Evolutionary conservation across 305 asterid species (phyloP).

Genomic region (Salvia sclarea): DNA sequence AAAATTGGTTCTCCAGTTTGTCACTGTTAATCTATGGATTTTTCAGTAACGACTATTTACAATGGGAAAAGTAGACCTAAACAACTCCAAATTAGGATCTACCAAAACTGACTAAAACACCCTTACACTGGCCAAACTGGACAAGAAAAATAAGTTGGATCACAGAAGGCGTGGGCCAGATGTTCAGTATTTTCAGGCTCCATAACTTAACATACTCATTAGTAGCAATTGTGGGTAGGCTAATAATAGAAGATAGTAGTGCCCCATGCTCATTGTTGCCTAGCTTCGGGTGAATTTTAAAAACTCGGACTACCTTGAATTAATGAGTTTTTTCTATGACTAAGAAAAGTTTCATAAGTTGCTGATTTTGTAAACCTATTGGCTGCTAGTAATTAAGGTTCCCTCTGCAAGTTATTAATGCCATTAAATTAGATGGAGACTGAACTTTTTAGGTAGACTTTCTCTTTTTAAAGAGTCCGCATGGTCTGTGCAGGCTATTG

Average conservation of each 20-base stretch:
- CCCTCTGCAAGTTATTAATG: constrained; percentile 1
- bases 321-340: background rate
- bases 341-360: background rate
- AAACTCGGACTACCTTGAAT: background rate
- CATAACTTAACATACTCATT: background rate
- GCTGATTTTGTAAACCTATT: constrained; percentile 5
- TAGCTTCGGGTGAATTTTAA: background rate
- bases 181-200: background rate
- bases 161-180: background rate
- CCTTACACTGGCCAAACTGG: background rate
- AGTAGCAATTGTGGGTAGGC: background rate
- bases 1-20: too few species aligned
- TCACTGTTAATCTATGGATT: background rate
- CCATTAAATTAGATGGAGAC: constrained; percentile 23
- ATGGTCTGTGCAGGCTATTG: constrained; percentile 13
- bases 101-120: background rate
- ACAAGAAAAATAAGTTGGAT: too few species aligned
- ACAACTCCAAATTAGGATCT: background rate
- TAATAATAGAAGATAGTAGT: background rate
- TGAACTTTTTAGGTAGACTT: constrained; percentile 12
- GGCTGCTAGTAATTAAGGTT: constrained; percentile 10
- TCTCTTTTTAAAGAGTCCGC: constrained; percentile 16
- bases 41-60: too few species aligned
- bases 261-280: background rate
- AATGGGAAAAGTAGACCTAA: too few species aligned